Conservation (phyloP, 2,329 filamentous ascomycete species). For the Curvularia eragrostidis region DNA sequence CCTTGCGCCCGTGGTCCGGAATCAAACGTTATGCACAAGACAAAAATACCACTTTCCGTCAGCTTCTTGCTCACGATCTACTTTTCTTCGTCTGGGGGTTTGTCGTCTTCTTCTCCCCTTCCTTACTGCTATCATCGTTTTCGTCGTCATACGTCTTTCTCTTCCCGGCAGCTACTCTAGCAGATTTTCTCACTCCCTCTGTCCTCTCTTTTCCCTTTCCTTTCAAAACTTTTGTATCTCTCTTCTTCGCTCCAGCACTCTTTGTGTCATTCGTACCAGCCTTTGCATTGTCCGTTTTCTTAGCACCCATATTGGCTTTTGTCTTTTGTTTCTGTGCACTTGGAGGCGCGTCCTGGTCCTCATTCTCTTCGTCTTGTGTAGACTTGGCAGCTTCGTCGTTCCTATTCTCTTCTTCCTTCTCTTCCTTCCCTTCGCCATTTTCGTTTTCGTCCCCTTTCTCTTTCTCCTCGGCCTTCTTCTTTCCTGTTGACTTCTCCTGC, state of each 20-base stretch:
- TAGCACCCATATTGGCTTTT: conserved; percentile 28
- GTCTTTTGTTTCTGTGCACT: conserved; percentile 34
- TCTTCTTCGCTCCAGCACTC: conserved; percentile 23
- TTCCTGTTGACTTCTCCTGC: conserved; percentile 30
- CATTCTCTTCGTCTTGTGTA: conserved; percentile 17
- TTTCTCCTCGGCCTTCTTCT: conserved; percentile 20
- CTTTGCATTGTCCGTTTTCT: conserved; percentile 18
- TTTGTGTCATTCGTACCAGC: conserved; percentile 22
- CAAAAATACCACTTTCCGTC: not conserved
- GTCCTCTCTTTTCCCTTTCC: conserved; percentile 26
- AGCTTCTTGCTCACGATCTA: conserved; percentile 12
- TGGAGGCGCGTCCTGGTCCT: conserved; percentile 20
- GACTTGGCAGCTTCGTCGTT: conserved; percentile 12
- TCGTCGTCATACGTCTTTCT: conserved; percentile 30
- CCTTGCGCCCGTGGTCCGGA: not conserved
- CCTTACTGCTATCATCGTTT: conserved; percentile 24
- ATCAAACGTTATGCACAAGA: not conserved
- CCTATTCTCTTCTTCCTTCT: not conserved
- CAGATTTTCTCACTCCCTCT: conserved; percentile 30
- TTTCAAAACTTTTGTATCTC: not conserved
- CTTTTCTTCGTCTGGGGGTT: conserved; percentile 28
- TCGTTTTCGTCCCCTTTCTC: conserved; percentile 25
- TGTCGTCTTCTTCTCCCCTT: not conserved
- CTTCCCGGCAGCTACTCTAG: conserved; percentile 27
- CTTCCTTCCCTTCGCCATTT: not conserved